Evolutionary conservation across 345 rosid genomes (phyloP).

Genomic region (Hibiscus syriacus): DNA sequence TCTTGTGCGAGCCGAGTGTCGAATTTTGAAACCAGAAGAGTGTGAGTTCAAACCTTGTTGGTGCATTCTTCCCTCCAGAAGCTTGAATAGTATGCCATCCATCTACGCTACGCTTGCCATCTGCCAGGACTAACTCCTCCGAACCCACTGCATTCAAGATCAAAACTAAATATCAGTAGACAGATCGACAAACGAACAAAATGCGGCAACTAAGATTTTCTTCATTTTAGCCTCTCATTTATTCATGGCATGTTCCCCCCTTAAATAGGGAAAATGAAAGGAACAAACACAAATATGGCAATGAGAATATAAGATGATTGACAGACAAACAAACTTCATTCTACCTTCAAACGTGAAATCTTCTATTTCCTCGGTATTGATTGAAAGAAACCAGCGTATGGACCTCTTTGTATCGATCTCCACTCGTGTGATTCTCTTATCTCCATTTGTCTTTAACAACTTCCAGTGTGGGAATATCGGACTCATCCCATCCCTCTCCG

Average conservation of each 20-base stretch:
- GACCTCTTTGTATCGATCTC: conserved; percentile 60
- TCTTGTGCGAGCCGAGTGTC: conserved; percentile 5
- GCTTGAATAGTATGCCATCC: conserved; percentile 88
- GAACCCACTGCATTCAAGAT: conserved; percentile 32
- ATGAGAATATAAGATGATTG: neutral
- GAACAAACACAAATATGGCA: neutral
- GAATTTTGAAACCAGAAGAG: conserved; percentile 40
- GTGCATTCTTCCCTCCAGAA: conserved; percentile 69
- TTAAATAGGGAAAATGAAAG: too few species aligned
- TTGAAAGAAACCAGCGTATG: conserved; percentile 69
- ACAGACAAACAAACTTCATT: neutral
- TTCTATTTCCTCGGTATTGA: conserved; percentile 65
- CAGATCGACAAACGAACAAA: neutral
- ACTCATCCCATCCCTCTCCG: conserved; percentile 57
- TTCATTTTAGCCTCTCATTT: neutral
- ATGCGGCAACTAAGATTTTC: too few species aligned
- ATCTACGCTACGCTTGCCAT: conserved; percentile 39
- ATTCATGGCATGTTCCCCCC: neutral
- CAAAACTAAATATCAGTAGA: neutral
- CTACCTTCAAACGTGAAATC: conserved; percentile 63
- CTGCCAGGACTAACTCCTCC: conserved; percentile 45
- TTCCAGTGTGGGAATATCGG: conserved; percentile 49
- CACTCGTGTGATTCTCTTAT: conserved; percentile 36
- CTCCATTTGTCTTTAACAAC: conserved; percentile 35
- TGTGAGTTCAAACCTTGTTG: conserved; percentile 46